Evolutionary conservation across 1,284 basidiomycete genomes (phyloP), one percentile per base, ranked within the genome.

Genomic region (Paramarasmius palmivorus): DNA sequence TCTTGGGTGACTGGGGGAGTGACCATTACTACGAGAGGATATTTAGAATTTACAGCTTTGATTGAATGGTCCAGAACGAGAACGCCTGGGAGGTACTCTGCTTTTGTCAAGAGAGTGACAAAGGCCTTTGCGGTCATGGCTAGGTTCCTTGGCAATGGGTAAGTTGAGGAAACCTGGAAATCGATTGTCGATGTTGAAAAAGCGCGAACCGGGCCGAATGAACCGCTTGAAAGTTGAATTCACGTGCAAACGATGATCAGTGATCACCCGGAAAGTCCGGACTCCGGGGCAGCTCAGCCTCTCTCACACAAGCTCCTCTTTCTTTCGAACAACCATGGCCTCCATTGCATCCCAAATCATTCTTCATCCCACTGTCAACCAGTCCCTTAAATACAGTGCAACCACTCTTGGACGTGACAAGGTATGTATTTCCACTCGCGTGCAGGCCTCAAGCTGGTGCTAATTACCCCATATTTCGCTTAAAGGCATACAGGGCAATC

Each of bases 361-460:
- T 57, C 81, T 97, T 38, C 93, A 96, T 64, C 95, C 95, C 9
- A 74, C 81, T 12, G 77, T 93, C 44, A 88, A 88, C 40, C 84
- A 90, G 63, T 74, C 82, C 17, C 74, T 97, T 65, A 92, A 89
- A 65, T 83, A 92, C 40, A 82, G 88, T 42, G 80, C 81, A 39
- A 94, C 92, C 1, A 95, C 92, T 14, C 69, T 91, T 41, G 95
- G 93, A 7, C 79, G 95, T 46, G 95, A 97, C 78, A 98, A 97
- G 84, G 90, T 84, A 59, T 59, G 71, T 47, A 48, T 42, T 52
- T 32, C 29, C 50, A 42, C 41, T 36, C 35, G 20, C 23, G 32
- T 39, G 26, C 37, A 25, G 34, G 29, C 44, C 32, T 45, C n/a
- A n/a, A n/a, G n/a, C n/a, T n/a, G n/a, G n/a, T n/a, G n/a, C n/a